Conservation (phyloP, 2,329 filamentous ascomycete genomes). For the Clarireedia monteithiana region DNA sequence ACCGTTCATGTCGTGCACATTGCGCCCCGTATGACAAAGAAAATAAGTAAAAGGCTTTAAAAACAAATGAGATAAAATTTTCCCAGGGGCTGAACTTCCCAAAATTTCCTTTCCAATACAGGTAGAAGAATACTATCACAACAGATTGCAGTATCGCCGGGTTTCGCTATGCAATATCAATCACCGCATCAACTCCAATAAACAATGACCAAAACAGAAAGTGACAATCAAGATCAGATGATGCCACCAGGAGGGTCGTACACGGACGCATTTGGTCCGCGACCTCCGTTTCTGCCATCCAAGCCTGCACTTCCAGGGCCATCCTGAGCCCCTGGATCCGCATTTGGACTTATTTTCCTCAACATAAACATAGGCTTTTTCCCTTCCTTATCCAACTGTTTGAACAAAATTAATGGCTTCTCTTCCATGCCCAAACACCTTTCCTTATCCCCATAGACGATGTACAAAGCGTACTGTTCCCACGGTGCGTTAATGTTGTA, state of each 20-base stretch:
- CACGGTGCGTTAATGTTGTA: slow-evolving; percentile 98
- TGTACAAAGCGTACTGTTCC: slow-evolving; percentile 95
- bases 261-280: slow-evolving; percentile 14
- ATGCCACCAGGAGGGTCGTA: slow-evolving; percentile 30
- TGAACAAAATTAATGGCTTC: slow-evolving; percentile 91
- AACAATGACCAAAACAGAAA: slow-evolving; percentile 3
- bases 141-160: slow-evolving; percentile 3
- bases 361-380: slow-evolving; percentile 89
- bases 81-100: background rate
- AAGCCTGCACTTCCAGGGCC: slow-evolving; percentile 21
- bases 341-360: slow-evolving; percentile 33
- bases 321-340: slow-evolving; percentile 32
- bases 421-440: slow-evolving; percentile 86
- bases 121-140: slow-evolving; percentile 1
- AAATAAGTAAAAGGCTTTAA: background rate
- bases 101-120: slow-evolving; percentile 9
- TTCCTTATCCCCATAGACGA: slow-evolving; percentile 98
- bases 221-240: slow-evolving; percentile 19
- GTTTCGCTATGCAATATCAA: slow-evolving; percentile 6
- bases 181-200: slow-evolving; percentile 6
- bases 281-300: slow-evolving; percentile 15
- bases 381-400: slow-evolving; percentile 92
- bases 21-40: slow-evolving; percentile 6
- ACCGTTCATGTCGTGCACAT: slow-evolving; percentile 4
- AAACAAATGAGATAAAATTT: slow-evolving; percentile 1